These are phyloP conservation scores for Boehmeria nivea DNA, from an alignment of 306 rosid species.

Conservation along the genomic window DNA sequence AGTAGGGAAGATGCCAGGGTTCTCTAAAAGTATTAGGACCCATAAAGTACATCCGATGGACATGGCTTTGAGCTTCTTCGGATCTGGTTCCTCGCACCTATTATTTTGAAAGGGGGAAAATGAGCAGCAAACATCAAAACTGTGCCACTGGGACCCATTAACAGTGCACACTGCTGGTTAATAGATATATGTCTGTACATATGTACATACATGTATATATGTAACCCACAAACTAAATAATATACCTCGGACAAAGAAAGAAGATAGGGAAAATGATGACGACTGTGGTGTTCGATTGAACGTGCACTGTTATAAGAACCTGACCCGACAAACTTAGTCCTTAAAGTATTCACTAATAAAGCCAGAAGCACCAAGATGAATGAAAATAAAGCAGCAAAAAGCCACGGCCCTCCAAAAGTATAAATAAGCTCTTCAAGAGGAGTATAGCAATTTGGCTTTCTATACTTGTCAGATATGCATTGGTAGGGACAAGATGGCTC, in stretches of 20 bases:
- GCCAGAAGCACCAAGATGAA: slow-evolving; percentile 66
- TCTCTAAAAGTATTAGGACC: slow-evolving; percentile 96
- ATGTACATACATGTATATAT: background rate
- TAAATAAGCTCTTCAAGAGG: slow-evolving; percentile 93
- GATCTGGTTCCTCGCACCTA: slow-evolving; percentile 90
- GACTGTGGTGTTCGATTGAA: slow-evolving; percentile 66
- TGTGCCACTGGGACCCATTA: no score
- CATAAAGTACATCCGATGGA: slow-evolving; percentile 92
- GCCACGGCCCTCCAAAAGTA: slow-evolving; percentile 93
- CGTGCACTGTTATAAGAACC: slow-evolving; percentile 53
- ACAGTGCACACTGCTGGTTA: no score
- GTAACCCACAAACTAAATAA: background rate
- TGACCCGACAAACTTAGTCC: slow-evolving; percentile 73
- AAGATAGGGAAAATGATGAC: slow-evolving; percentile 69
- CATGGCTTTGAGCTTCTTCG: slow-evolving; percentile 94
- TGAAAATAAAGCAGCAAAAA: slow-evolving; percentile 63
- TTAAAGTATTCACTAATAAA: slow-evolving; percentile 59
- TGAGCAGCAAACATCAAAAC: slow-evolving; percentile 5
- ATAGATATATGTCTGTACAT: background rate
- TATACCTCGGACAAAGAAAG: slow-evolving; percentile 93
- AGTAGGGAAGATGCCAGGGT: slow-evolving; percentile 99
- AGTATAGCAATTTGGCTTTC: slow-evolving; percentile 92
- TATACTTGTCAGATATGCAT: slow-evolving; percentile 87
- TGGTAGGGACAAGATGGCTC: slow-evolving; percentile 64
- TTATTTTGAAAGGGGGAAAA: background rate